Evolutionary conservation across 2,329 filamentous ascomycete species (phyloP), one percentile per base, ranked within the genome.

Genomic region (Aspergillus quadricinctus): DNA sequence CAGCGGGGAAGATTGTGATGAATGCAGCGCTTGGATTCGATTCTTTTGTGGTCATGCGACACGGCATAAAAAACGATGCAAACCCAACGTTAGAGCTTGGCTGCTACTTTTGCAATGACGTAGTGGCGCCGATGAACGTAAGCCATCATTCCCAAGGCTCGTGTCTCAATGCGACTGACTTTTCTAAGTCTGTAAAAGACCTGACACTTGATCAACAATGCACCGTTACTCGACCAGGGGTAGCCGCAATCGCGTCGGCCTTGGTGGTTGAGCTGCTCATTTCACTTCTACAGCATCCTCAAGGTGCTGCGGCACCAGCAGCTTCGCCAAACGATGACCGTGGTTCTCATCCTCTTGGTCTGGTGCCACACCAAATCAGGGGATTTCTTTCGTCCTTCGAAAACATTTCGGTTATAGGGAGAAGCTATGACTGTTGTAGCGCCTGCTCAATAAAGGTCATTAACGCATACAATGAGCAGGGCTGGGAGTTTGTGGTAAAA

Each of bases 51-150:
- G 92, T 96, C 37, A 97, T 99, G 94, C 85, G 94, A 55, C 94
- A 99, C 72, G 94, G 94, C 1, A 80, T 90, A 5, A 83, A 85
- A 63, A 79, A 80, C 3, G 72, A 75, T 45, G 77, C 80, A 51
- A 79, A 83, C 10, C 80, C 77, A n/a, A 79, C 84, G 53, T 78
- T 85, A 52, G 85, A 90, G 27, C 80, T 97, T 27, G 94, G 94
- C 9, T 99, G 94, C 75, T 99, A 99, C 72, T 99, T 97, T 75
- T 99, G 94, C 77, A 97, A 96, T 67, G 94, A 99, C 71, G 93
- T 99, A 27, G 93, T 97, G 50, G 90, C 93, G 6, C 94, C 94
- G 23, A 88, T 88, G 60, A 91, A 97, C 77, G 92, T 96, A 78
- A 85, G 88, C 82, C 37, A 45, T 82, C 37, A 45, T 35, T 40